Evolutionary conservation across 441 rosid species (phyloP), one percentile per base, ranked within the genome.

Genomic region (Bocquillonia castaneifolia): DNA sequence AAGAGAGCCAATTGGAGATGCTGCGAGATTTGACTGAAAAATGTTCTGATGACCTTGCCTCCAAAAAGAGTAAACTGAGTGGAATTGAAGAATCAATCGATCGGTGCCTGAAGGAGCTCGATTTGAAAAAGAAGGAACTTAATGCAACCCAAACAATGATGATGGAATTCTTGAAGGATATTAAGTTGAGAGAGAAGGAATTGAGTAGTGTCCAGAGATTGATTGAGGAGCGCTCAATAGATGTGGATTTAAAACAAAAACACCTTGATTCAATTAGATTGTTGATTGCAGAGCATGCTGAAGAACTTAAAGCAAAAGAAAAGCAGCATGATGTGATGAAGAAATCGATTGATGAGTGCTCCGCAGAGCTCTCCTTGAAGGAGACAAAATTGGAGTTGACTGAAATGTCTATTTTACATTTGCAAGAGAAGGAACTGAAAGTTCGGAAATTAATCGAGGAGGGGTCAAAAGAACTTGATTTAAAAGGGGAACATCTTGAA

Each of bases 311-410:
- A 26, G 64, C 56, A 12, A 66, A 69, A 59, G 69, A 69, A 72
- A 50, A 69, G 55, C 36, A 72, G 37, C 55, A 64, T 60, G 74
- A 55, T 28, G 64, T 29, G 13, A 50, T 71, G 26, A 47, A 52
- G 1, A 77, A 74, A 55, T 66, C 62, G 42, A 63, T 79, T 1
- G 48, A 44, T 8, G 63, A 56, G 20, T 17, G 63, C 63, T 55
- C 52, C 3, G 64, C 20, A 12, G 66, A 77, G 60, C 73, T 81
- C 26, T 47, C 42, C 32, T 15, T 32, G 54, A 45, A 69, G 72
- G 74, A 69, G 63, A 67, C 31, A 58, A 72, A 71, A 23, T 45
- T 77, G 71, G 70, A 48, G 56, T 37, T 64, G 28, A 68, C 76
- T 50, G 20, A 77, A n/a, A 36, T 20, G 50, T 72, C 66, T 39